phyloP scores from a whole-genome alignment of 441 rosid species.

The Gossypium gossypioides region DNA sequence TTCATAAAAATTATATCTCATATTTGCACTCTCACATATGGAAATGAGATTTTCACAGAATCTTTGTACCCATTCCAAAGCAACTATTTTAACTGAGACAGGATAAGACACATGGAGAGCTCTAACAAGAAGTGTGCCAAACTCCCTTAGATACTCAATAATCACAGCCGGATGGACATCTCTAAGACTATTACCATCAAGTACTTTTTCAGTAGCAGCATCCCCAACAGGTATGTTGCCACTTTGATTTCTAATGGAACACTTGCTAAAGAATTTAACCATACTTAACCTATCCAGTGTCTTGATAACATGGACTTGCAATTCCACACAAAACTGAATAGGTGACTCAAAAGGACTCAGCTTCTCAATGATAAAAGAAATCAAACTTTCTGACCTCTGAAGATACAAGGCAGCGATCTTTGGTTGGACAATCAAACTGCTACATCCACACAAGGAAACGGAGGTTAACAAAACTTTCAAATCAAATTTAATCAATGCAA shows the following conservation, averaged over 20 bases:
- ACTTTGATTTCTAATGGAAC: constrained; percentile 33
- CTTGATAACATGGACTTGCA: constrained; percentile 67
- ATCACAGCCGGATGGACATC: constrained; percentile 33
- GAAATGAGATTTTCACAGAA: constrained; percentile 58
- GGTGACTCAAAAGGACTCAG: constrained; percentile 65
- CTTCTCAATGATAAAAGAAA: constrained; percentile 55
- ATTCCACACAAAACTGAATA: constrained; percentile 44
- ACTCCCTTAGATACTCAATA: constrained; percentile 55
- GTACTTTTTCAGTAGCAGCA: constrained; percentile 31
- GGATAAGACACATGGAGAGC: constrained; percentile 66
- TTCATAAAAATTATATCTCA: constrained; percentile 33
- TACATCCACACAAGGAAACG: constrained; percentile 41
- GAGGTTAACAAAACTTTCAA: constrained; percentile 76
- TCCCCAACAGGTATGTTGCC: constrained; percentile 26
- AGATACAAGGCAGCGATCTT: constrained; percentile 53
- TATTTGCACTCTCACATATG: constrained; percentile 31
- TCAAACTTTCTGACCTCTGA: constrained; percentile 59
- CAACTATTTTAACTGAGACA: constrained; percentile 56
- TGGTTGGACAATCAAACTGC: constrained; percentile 49
- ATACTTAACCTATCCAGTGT: constrained; percentile 57
- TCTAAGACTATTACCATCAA: constrained; percentile 15
- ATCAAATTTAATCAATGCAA: constrained; percentile 77
- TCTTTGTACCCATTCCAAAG: constrained; percentile 66
- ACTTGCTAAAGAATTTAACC: constrained; percentile 62
- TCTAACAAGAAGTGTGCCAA: constrained; percentile 41